Conservation (phyloP, 306 rosid species). For the Lotus japonicus region DNA sequence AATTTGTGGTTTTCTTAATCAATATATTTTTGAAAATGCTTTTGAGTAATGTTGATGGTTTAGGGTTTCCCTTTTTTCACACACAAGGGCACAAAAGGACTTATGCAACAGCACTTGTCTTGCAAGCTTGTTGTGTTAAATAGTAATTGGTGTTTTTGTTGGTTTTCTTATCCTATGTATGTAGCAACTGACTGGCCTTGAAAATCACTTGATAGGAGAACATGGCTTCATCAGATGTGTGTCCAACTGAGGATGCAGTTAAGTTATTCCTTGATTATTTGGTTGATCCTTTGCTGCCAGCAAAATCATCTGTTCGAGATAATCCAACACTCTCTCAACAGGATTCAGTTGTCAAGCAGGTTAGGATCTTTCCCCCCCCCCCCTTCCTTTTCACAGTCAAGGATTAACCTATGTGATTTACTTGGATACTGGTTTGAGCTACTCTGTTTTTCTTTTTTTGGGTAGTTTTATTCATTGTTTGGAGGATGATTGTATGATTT, state of each 20-base stretch:
- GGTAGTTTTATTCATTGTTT: neutral
- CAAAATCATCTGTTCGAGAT: constrained; percentile 37
- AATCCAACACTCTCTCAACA: constrained; percentile 39
- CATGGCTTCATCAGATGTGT: constrained; percentile 44
- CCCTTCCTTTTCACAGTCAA: neutral
- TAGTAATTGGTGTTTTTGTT: neutral
- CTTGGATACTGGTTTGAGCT: neutral
- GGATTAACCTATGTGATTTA: neutral
- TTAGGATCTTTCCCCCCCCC: constrained; percentile 1
- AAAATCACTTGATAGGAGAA: neutral
- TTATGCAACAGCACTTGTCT: neutral
- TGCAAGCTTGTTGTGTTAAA: neutral
- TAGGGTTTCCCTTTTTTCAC: neutral
- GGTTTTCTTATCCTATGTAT: neutral
- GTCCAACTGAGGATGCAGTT: constrained; percentile 70
- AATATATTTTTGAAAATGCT: neutral
- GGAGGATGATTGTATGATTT: neutral
- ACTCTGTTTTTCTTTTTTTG: neutral
- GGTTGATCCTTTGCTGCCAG: constrained; percentile 59
- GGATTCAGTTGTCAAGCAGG: constrained; percentile 68
- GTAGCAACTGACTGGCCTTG: neutral
- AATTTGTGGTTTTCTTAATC: neutral
- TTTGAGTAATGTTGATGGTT: constrained; percentile 15
- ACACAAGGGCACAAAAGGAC: constrained; percentile 5
- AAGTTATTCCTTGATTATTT: constrained; percentile 46